These are phyloP conservation scores for Quercus wislizeni DNA, from an alignment of 306 rosid genomes.

Conservation along the genomic window DNA sequence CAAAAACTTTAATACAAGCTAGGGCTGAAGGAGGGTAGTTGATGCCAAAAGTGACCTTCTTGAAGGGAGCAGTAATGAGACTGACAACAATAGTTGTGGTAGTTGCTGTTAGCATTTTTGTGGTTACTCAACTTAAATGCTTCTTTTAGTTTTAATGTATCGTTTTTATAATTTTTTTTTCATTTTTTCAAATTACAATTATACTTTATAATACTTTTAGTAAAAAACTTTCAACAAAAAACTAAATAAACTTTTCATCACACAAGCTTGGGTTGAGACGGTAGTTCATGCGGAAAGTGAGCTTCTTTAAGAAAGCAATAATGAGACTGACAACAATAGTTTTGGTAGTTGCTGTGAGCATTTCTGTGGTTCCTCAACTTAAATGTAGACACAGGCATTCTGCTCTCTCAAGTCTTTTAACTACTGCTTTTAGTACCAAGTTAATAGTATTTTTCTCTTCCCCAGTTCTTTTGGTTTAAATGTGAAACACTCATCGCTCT, in stretches of 20 bases:
- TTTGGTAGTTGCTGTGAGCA: constrained; percentile 47
- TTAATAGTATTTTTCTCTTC: neutral
- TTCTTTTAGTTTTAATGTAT: too few species aligned
- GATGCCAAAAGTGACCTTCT: constrained; percentile 24
- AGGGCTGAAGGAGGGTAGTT: neutral
- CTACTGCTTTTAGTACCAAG: neutral
- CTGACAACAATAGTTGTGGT: constrained; percentile 45
- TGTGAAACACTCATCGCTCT: constrained; percentile 9
- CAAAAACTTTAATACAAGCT: too few species aligned
- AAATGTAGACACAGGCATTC: constrained; percentile 12
- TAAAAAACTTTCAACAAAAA: too few species aligned
- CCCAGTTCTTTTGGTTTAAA: constrained; percentile 20
- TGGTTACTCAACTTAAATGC: constrained; percentile 11
- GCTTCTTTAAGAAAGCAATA: constrained; percentile 35
- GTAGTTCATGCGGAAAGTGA: constrained; percentile 29
- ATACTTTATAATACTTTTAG: too few species aligned
- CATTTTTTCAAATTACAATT: too few species aligned
- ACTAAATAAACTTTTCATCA: too few species aligned
- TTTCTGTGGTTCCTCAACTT: constrained; percentile 10
- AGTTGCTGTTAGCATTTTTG: constrained; percentile 31
- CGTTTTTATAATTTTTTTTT: too few species aligned
- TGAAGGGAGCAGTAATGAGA: constrained; percentile 46
- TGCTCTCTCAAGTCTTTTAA: constrained; percentile 2
- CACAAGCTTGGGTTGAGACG: constrained; percentile 14
- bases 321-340: constrained; percentile 44